Conservation (phyloP, 2,329 filamentous ascomycete species). For the Chrysosporium queenslandicum region DNA sequence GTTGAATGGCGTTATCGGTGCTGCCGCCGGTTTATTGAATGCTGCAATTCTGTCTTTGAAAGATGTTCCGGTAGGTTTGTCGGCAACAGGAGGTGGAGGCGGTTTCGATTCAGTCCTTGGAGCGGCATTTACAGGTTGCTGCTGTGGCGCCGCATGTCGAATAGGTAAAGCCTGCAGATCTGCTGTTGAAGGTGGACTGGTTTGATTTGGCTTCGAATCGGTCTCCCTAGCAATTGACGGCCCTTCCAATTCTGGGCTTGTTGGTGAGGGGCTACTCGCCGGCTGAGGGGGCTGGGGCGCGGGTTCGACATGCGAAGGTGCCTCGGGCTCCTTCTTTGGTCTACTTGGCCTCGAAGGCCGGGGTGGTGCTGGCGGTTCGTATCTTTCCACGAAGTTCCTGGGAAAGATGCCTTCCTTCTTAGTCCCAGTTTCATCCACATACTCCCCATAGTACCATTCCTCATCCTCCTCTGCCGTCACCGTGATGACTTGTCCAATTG, state of each 20-base stretch:
- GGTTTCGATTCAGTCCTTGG: constrained; percentile 44
- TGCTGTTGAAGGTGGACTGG: constrained; percentile 21
- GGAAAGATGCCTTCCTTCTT: constrained; percentile 84
- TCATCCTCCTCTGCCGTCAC: constrained; percentile 86
- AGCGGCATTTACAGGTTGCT: constrained; percentile 26
- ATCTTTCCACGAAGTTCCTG: constrained; percentile 93
- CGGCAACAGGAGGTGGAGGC: constrained; percentile 54
- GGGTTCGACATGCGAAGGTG: constrained; percentile 29
- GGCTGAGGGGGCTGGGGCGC: constrained; percentile 16
- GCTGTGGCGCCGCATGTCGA: constrained; percentile 22
- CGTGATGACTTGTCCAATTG: constrained; percentile 77
- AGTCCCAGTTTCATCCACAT: constrained; percentile 61
- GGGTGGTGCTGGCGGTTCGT: constrained; percentile 81
- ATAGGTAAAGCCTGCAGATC: not conserved
- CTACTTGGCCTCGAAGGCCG: constrained; percentile 64
- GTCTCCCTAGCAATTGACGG: not conserved
- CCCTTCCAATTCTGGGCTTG: constrained; percentile 23
- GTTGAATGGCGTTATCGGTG: constrained; percentile 84
- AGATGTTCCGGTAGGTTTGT: constrained; percentile 65
- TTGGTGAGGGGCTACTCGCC: constrained; percentile 18
- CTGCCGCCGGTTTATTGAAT: constrained; percentile 82
- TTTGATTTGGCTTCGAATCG: constrained; percentile 7
- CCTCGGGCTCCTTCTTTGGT: constrained; percentile 53
- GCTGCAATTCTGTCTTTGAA: constrained; percentile 95
- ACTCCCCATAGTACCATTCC: constrained; percentile 90